These are phyloP conservation scores for Geotrichum citri-aurantii DNA, from an alignment of 1,139 yeast genomes.

Conservation along the genomic window DNA sequence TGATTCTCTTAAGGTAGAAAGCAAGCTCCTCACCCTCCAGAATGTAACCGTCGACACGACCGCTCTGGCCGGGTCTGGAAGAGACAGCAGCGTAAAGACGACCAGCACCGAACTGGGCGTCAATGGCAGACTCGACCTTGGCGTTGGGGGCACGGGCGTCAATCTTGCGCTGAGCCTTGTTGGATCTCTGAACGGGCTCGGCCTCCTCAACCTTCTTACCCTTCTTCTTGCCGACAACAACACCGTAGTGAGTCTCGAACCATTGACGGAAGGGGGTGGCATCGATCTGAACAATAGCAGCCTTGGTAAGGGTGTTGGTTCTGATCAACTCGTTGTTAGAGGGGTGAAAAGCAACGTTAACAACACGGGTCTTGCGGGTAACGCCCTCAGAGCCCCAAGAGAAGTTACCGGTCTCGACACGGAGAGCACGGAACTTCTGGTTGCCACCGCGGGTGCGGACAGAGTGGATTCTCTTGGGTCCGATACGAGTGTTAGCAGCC, in stretches of 20 bases:
- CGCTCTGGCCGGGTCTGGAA: conserved; percentile 99
- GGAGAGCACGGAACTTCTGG: conserved; percentile 99
- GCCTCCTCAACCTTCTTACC: conserved; percentile 35
- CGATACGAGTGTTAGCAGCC: conserved; percentile 99
- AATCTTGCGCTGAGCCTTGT: conserved; percentile 82
- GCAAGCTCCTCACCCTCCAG: conserved; percentile 99
- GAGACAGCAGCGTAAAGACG: conserved; percentile 95
- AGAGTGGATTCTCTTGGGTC: conserved; percentile 96
- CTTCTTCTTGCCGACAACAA: conserved; percentile 71
- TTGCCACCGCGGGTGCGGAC: conserved; percentile 99
- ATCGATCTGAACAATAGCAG: conserved; percentile 98
- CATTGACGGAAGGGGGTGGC: conserved; percentile 99
- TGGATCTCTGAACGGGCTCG: conserved; percentile 53
- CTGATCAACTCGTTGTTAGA: conserved; percentile 99
- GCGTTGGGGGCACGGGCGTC: conserved; percentile 85
- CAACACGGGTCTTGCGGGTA: conserved; percentile 98
- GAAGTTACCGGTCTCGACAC: conserved; percentile 99
- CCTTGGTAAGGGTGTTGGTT: conserved; percentile 98
- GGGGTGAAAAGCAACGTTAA: conserved; percentile 97
- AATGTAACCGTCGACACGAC: conserved; percentile 99
- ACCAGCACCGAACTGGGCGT: conserved; percentile 73
- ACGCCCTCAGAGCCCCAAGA: conserved; percentile 99
- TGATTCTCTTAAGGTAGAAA: conserved; percentile 99
- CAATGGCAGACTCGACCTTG: conserved; percentile 84
- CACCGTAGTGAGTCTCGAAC: conserved; percentile 98